Percentiles rank a stretch among this genome's conserved stretches.
These are phyloP conservation scores for Hordeum marinum DNA, from an alignment of 176 grass and related monocot genomes.

Conservation along the genomic window DNA sequence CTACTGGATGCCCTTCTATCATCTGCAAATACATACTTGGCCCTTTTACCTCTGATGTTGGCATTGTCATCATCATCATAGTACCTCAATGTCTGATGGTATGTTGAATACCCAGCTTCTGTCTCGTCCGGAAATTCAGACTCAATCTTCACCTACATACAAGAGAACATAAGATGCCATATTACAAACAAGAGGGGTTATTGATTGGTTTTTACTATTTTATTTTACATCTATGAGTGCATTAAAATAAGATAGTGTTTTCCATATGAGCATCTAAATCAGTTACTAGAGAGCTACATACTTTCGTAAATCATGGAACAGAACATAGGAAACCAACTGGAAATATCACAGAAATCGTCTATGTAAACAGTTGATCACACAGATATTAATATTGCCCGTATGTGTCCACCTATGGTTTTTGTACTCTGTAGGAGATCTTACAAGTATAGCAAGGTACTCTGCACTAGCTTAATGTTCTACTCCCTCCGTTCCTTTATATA, in stretches of 20 bases:
- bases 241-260: neutral
- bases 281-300: neutral
- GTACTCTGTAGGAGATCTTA: no score
- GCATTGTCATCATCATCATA: conserved; percentile 24
- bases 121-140: conserved; percentile 27
- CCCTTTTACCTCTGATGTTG: conserved; percentile 32
- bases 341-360: conserved; percentile 9
- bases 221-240: neutral
- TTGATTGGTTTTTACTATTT: neutral
- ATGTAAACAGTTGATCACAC: neutral
- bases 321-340: neutral
- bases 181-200: conserved; percentile 7
- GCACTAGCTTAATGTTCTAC: neutral
- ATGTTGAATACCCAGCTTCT: conserved; percentile 30
- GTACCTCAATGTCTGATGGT: neutral
- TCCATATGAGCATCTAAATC: neutral
- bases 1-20: conserved; percentile 24
- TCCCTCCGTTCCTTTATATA: no score
- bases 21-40: conserved; percentile 33
- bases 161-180: neutral
- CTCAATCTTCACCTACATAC: conserved; percentile 38
- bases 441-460: no score
- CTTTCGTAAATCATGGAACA: neutral
- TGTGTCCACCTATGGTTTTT: no score
- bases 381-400: no score